Evolutionary conservation across 2,329 filamentous ascomycete species (phyloP).

Genomic region (Calonectria multiphialidica): DNA sequence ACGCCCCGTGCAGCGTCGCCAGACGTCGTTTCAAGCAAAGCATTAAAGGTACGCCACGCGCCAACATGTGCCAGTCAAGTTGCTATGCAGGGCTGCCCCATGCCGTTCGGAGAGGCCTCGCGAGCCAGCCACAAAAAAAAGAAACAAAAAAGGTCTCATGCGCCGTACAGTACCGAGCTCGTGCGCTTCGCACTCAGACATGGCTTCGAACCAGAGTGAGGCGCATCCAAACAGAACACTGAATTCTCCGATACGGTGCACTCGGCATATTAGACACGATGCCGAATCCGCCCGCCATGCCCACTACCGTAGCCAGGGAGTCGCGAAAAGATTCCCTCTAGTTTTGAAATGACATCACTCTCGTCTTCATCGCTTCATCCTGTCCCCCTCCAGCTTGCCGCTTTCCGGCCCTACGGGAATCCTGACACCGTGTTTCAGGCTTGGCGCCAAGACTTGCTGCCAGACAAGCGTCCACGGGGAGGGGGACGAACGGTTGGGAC

Average conservation of each 20-base stretch:
- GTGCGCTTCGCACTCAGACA: background rate
- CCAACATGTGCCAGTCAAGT: background rate
- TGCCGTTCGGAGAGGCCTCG: background rate
- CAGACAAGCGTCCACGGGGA: constrained; percentile 5
- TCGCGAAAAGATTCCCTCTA: background rate
- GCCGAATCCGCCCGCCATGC: background rate
- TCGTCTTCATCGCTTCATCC: background rate
- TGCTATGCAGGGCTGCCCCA: background rate
- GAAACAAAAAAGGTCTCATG: background rate
- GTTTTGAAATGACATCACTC: constrained; percentile 26
- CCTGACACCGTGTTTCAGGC: constrained; percentile 22
- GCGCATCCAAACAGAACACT: background rate
- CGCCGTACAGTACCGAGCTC: background rate
- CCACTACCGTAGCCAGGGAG: background rate
- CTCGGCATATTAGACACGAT: background rate
- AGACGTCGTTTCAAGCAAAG: background rate
- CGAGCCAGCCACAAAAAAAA: background rate
- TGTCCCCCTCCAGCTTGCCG: background rate
- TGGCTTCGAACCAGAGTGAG: background rate
- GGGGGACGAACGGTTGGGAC: constrained; percentile 19
- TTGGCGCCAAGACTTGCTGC: constrained; percentile 27
- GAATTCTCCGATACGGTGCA: background rate
- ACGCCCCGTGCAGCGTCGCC: background rate
- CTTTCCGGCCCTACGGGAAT: constrained; percentile 6
- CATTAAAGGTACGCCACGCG: background rate